Percentiles rank a stretch among this genome's conserved stretches.
Evolutionary conservation across 2,329 filamentous ascomycete genomes (phyloP).

Genomic region (Verticillium longisporum): DNA sequence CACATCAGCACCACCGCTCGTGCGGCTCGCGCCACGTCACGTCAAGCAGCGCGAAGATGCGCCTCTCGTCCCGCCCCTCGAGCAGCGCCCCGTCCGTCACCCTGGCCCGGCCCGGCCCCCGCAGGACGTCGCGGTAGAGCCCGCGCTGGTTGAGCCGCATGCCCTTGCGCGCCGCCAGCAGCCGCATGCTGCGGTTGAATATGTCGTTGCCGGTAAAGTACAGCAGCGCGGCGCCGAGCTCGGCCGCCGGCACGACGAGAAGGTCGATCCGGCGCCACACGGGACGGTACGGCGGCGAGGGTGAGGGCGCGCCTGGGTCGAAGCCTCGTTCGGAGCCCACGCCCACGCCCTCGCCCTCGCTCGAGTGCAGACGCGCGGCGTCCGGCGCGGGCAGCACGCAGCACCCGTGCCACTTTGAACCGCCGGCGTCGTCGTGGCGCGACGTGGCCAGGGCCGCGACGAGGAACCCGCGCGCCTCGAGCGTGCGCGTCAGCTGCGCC

Average conservation of each 20-base stretch:
- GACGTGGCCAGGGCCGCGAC: conserved; percentile 60
- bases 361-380: conserved; percentile 10
- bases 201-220: conserved; percentile 96
- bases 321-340: background rate
- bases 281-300: conserved; percentile 20
- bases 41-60: conserved; percentile 73
- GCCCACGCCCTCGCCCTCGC: conserved; percentile 5
- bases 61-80: conserved; percentile 68
- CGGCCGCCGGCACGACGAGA: conserved; percentile 69
- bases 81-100: conserved; percentile 62
- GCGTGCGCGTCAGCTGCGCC: conserved; percentile 51
- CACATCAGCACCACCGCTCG: conserved; percentile 61
- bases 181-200: conserved; percentile 80
- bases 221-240: conserved; percentile 80
- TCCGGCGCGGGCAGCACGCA: conserved; percentile 55
- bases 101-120: conserved; percentile 50
- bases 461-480: conserved; percentile 60
- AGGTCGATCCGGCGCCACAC: conserved; percentile 81
- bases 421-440: conserved; percentile 27
- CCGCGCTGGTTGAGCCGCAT: conserved; percentile 84
- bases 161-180: conserved; percentile 71
- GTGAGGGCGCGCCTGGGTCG: no score
- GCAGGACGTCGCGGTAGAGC: conserved; percentile 64
- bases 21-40: conserved; percentile 79
- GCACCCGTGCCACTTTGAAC: conserved; percentile 85